Conservation (phyloP, 2,329 filamentous ascomycete genomes). For the Epichloe bromicola region DNA sequence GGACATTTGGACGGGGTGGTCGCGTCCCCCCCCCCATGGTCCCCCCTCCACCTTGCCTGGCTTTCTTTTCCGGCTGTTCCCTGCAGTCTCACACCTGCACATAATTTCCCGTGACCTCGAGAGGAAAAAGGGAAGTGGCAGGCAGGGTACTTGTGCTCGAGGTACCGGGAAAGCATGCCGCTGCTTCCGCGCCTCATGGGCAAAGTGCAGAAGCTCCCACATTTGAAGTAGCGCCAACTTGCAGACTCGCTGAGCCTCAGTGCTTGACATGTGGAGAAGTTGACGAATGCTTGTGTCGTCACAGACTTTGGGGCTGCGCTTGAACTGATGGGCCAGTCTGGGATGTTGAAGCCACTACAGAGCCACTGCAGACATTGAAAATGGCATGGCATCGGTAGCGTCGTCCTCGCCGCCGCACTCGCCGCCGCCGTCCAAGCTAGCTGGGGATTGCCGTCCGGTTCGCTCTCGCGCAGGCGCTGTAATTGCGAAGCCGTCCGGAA, state of each 20-base stretch:
- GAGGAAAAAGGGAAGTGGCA: not conserved
- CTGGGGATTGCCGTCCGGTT: not conserved
- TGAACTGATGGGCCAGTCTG: no score
- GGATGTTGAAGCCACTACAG: not conserved
- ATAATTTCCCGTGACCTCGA: not conserved
- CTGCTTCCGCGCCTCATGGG: conserved; percentile 1
- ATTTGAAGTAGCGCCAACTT: not conserved
- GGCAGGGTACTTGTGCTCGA: no score
- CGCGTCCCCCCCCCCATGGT: no score
- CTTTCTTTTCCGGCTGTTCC: not conserved
- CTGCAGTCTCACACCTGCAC: not conserved
- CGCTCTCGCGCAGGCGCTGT: not conserved
- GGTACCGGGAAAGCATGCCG: conserved; percentile 2
- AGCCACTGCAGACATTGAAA: not conserved
- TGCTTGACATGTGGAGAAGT: not conserved
- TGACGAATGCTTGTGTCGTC: not conserved
- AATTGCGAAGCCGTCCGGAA: not conserved
- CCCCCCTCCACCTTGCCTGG: not conserved
- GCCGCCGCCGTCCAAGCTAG: not conserved
- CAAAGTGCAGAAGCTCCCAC: not conserved
- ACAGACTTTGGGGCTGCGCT: not conserved
- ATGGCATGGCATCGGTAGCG: not conserved
- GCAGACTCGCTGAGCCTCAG: not conserved
- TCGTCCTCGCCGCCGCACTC: not conserved
- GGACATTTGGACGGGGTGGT: not conserved